phyloP scores from a whole-genome alignment of 208 protist species.

The Acanthamoeba castellanii region DNA sequence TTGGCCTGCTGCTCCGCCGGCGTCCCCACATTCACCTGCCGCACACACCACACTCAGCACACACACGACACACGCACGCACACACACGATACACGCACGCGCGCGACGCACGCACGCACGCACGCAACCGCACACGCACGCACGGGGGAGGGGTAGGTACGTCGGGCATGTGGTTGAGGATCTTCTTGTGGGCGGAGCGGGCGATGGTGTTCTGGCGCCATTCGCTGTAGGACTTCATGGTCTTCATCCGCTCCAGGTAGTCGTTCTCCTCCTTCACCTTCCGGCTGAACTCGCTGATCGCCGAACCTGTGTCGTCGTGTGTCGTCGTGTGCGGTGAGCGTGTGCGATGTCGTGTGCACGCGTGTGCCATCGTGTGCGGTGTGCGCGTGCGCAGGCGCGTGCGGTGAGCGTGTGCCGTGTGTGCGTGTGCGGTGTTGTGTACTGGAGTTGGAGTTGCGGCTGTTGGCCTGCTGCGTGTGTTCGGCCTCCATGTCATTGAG shows the following conservation, averaged over 20 bases:
- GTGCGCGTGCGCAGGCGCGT: too few species aligned
- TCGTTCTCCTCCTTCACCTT: slow-evolving; percentile 69
- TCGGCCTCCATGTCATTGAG: slow-evolving; percentile 24
- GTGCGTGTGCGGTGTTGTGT: neutral
- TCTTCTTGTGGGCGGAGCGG: slow-evolving; percentile 26
- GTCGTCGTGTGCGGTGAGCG: too few species aligned
- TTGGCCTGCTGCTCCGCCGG: slow-evolving; percentile 19
- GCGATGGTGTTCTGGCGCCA: slow-evolving; percentile 56
- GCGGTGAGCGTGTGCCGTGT: too few species aligned
- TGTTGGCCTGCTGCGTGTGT: neutral
- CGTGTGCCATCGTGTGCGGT: too few species aligned
- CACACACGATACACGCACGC: neutral
- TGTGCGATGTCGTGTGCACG: too few species aligned
- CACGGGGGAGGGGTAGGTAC: too few species aligned
- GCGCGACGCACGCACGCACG: too few species aligned
- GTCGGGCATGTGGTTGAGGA: neutral
- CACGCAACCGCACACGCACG: too few species aligned
- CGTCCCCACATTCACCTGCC: slow-evolving; percentile 41
- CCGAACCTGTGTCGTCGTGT: neutral
- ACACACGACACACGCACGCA: neutral
- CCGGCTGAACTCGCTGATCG: slow-evolving; percentile 24
- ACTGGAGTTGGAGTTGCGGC: slow-evolving; percentile 23
- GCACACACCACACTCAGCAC: too few species aligned
- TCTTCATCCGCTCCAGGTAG: slow-evolving; percentile 33
- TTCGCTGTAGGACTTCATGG: slow-evolving; percentile 67